Evolutionary conservation across 2,329 filamentous ascomycete genomes (phyloP), one percentile per base, ranked within the genome.

Genomic region (Aspergillus quadricinctus): DNA sequence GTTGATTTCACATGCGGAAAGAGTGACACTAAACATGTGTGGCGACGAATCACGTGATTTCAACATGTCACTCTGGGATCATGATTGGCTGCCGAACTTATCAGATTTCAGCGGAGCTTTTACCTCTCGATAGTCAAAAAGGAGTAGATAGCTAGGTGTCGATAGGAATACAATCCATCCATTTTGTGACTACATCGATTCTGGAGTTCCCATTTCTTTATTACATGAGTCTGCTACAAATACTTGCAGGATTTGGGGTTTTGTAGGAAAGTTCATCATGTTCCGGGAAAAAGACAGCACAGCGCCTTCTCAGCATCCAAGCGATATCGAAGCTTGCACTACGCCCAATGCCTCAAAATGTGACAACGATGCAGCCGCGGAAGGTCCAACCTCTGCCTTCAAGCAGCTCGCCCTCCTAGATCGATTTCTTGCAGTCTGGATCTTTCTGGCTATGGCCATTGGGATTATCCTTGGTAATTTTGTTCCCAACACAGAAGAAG

Each of bases 391-490:
- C n/a, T 64, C 62, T 35, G 62, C 60, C 3, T 65, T 65, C 23
- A 31, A 64, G 46, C 53, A 64, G 9, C 49, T 65, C 6, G 61
- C 50, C 5, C 46, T 65, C 6, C 52, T 64, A 7, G 63, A 65
- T 46, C 61, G 57, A 2, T 63, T 65, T 48, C 62, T 64, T n/a
- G 61, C 63, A 2, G 8, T 88, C 14, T 89, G 89, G 89, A 92
- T 93, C 58, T 77, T 93, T 27, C 80, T 93, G 0, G 88, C 88
- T 48, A 93, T 93, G 85, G 78, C 81, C 0, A 72, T 90, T 5
- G 89, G 89, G 7, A 86, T 93, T 48, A 74, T 92, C 1, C 73
- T 93, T 0, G 88, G 88, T 8, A 92, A 92, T 70, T 89, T 91
- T 58, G 87, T 89, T 0, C 81, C 83, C 0, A 76, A 77, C 21